Base-by-base conservation (phyloP, 345 rosid genomes). In the Geranium rotundifolium region DNA sequence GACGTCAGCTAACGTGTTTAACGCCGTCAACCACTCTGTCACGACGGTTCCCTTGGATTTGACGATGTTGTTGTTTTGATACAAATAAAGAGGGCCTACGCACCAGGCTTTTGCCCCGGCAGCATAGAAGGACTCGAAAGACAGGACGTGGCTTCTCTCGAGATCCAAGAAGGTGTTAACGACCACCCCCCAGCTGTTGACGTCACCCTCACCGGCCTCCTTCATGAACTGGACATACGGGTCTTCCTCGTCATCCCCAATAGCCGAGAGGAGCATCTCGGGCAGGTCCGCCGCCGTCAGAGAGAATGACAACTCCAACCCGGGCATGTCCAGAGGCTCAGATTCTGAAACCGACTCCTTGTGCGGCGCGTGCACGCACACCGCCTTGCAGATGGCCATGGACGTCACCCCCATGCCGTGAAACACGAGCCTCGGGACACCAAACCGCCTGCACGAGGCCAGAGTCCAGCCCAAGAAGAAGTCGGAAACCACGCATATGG, bases 361-460 rank as follows among this genome's bases (percentile, higher is more conserved):
- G 27, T 60, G 63, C 17, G 54, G 63, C 54, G 46, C 17, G 52
- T 60, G 54, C 46, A 17, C 52, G 50, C 14, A 31, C 5, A 60
- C 39, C 15, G 54, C n/a, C 20, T 60, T 60, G 16, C 19, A n/a
- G n/a, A 60, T 60, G 63, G 63, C 54, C 63, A 60, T 60, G 50
- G 50, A 41, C 16, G 50, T 37, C 34, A 65, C 68, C 20, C 68
- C 20, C 62, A 57, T 65, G 5, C 68, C 68, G 27, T 65, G 62
- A 58, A 69, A 69, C 14, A 63, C 71, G 17, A 76, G 41, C 64
- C 77, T 64, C 52, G 80, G 80, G 37, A 72, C 61, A 4, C 70
- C 65, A 10, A 69, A 55, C 19, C 7, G 10, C 13, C 15, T 20
- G 60, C 74, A 69, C 0, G 68, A 17, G 1, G 67, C 63, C 0